These are phyloP conservation scores for Stropharia rugosoannulata DNA, from an alignment of 768 basidiomycete species.

Conservation along the genomic window DNA sequence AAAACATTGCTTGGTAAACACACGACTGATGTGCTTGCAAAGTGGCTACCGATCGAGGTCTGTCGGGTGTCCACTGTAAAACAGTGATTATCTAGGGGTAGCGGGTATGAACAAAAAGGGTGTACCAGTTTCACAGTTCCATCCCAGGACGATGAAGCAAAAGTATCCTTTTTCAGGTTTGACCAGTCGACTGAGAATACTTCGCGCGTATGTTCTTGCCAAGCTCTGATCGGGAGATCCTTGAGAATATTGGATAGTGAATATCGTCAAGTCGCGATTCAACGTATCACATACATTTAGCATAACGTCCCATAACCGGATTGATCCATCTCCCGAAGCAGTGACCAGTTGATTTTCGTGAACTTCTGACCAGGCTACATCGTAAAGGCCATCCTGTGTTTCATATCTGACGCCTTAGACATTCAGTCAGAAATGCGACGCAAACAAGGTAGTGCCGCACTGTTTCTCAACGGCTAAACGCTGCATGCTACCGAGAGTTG, in stretches of 20 bases:
- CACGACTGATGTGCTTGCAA: constrained; percentile 83
- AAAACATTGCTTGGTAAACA: constrained; percentile 90
- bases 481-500: constrained; percentile 43
- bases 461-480: constrained; percentile 60
- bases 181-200: constrained; percentile 96
- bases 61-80: constrained; percentile 82
- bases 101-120: constrained; percentile 7
- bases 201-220: constrained; percentile 94
- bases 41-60: constrained; percentile 74
- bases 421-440: constrained; percentile 33
- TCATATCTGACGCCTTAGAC: constrained; percentile 30
- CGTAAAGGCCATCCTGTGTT: constrained; percentile 28
- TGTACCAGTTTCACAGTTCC: constrained; percentile 84
- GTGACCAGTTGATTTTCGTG: constrained; percentile 94
- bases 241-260: constrained; percentile 28
- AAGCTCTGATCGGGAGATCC: constrained; percentile 87
- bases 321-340: constrained; percentile 86
- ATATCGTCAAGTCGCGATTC: neutral
- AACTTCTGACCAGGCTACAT: constrained; percentile 88
- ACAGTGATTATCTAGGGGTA: constrained; percentile 4
- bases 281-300: constrained; percentile 58
- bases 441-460: constrained; percentile 88
- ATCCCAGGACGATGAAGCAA: constrained; percentile 91
- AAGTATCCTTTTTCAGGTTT: constrained; percentile 86
- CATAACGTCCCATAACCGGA: constrained; percentile 88